Conservation (phyloP, 371 early-diverging fungal species). For the Batrachochytrium dendrobatidis region DNA sequence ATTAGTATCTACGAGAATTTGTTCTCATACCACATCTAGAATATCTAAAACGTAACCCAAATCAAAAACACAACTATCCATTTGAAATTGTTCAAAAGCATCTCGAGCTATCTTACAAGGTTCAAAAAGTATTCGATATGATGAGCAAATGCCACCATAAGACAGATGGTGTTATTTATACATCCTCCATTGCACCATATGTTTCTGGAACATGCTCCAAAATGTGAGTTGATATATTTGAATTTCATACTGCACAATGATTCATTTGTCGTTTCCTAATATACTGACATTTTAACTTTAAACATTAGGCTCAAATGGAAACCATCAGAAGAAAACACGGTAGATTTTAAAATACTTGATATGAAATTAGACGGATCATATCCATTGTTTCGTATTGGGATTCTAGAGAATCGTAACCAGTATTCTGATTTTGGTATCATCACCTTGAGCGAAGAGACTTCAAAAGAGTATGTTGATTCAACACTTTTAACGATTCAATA, state of each 20-base stretch:
- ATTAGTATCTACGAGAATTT: constrained; percentile 50
- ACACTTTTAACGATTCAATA: not conserved
- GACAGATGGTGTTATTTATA: constrained; percentile 96
- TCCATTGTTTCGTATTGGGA: not conserved
- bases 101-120: constrained; percentile 27
- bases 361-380: constrained; percentile 2
- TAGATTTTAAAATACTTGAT: constrained; percentile 65
- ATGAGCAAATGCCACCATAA: constrained; percentile 79
- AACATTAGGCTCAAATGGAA: constrained; percentile 99
- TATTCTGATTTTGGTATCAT: constrained; percentile 19
- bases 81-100: constrained; percentile 30
- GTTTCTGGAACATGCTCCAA: constrained; percentile 73
- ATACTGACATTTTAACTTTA: not conserved
- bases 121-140: constrained; percentile 42
- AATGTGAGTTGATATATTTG: constrained; percentile 51
- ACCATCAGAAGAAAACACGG: constrained; percentile 93
- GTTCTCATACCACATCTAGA: constrained; percentile 57
- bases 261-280: not conserved
- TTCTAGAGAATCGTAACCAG: constrained; percentile 9
- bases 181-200: constrained; percentile 81
- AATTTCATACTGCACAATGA: not conserved
- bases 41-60: not conserved
- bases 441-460: constrained; percentile 20
- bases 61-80: not conserved
- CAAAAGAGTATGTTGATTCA: constrained; percentile 24